These are phyloP conservation scores for Cadophora malorum DNA, from an alignment of 2,329 filamentous ascomycete genomes.

Conservation along the genomic window DNA sequence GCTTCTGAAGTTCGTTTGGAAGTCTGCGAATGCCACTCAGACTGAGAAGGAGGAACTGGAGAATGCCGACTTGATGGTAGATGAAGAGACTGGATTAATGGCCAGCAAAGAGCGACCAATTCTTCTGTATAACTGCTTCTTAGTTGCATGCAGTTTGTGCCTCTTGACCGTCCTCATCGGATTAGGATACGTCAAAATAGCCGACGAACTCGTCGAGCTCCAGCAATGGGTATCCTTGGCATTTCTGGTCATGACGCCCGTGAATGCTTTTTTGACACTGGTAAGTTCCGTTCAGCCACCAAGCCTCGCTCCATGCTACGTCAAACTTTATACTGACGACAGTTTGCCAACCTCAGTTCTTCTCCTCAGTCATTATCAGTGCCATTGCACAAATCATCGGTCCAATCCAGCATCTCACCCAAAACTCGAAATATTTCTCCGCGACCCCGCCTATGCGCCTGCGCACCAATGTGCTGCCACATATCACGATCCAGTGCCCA, in stretches of 20 bases:
- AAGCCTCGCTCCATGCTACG: not conserved
- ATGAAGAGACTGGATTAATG: constrained; percentile 73
- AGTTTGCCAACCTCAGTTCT: constrained; percentile 18
- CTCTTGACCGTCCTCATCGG: constrained; percentile 71
- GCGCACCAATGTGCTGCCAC: constrained; percentile 21
- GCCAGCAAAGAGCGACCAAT: constrained; percentile 69
- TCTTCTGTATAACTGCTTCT: constrained; percentile 71
- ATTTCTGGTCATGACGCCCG: constrained; percentile 70
- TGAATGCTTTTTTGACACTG: constrained; percentile 81
- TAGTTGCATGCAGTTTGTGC: constrained; percentile 70
- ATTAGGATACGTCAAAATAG: constrained; percentile 72
- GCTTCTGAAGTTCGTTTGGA: constrained; percentile 80
- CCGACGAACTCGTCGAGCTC: constrained; percentile 61
- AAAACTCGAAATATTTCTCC: constrained; percentile 29
- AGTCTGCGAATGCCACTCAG: constrained; percentile 51
- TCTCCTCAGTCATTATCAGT: constrained; percentile 21
- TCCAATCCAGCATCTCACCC: constrained; percentile 25
- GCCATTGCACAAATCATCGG: constrained; percentile 24
- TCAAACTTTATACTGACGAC: not conserved
- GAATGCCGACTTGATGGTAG: constrained; percentile 62
- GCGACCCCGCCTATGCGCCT: constrained; percentile 22
- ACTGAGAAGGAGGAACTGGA: constrained; percentile 58
- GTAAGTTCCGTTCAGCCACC: not conserved
- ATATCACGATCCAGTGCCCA: constrained; percentile 31
- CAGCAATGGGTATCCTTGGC: constrained; percentile 54